Percentiles rank a stretch among this genome's conserved stretches.
These are phyloP conservation scores for Trametes coccinea DNA, from an alignment of 768 basidiomycete species.

Conservation along the genomic window DNA sequence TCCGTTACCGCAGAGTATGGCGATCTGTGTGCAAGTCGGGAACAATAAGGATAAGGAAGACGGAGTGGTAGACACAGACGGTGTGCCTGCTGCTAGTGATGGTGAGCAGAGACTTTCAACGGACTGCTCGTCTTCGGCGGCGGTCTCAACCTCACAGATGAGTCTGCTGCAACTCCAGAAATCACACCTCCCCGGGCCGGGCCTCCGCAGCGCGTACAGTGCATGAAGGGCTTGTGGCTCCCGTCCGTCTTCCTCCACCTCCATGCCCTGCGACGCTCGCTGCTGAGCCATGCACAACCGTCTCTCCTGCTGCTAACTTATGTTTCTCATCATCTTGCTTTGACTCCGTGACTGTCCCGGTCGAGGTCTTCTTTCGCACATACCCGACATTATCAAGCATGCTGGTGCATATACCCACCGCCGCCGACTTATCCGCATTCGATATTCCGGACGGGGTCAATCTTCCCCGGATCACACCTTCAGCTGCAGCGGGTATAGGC, in stretches of 20 bases:
- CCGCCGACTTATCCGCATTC: slow-evolving; percentile 1
- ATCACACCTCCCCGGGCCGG: background rate
- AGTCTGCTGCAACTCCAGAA: too few relatives aligned
- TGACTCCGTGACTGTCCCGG: background rate
- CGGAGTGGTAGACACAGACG: too few relatives aligned
- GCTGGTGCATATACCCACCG: slow-evolving; percentile 9
- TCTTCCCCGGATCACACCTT: slow-evolving; percentile 55
- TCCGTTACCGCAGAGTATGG: too few relatives aligned
- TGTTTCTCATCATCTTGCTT: background rate
- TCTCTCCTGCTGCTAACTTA: slow-evolving; percentile 13
- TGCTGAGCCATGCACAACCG: slow-evolving; percentile 1
- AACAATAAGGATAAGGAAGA: too few relatives aligned
- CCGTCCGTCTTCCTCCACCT: background rate
- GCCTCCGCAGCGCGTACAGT: background rate
- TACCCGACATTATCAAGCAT: slow-evolving; percentile 12
- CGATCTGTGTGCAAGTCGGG: too few relatives aligned
- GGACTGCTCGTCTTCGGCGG: too few relatives aligned
- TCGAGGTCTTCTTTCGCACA: background rate
- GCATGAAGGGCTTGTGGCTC: background rate
- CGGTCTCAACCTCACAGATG: too few relatives aligned
- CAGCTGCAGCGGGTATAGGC: slow-evolving; percentile 73
- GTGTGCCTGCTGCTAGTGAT: too few relatives aligned
- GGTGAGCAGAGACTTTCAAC: too few relatives aligned
- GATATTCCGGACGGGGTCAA: slow-evolving; percentile 33
- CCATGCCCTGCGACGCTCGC: background rate